Percentiles rank a stretch among this genome's conserved stretches.
Conservation (phyloP, 192 early-diverging fungal genomes). For the Rhizophagus sp. region DNA sequence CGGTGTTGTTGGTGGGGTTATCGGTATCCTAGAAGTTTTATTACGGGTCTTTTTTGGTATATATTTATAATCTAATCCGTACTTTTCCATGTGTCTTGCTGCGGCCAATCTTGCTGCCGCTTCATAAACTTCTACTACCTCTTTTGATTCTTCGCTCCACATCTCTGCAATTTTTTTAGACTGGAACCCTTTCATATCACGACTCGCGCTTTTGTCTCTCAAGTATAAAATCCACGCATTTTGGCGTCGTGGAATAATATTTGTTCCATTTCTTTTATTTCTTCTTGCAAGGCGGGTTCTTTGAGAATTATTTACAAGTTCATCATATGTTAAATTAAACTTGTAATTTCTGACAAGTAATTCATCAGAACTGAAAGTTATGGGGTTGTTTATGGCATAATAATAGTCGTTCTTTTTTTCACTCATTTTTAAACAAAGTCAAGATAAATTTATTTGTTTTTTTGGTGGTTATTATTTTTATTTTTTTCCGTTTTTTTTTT, state of each 20-base stretch:
- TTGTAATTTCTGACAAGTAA: too few relatives aligned
- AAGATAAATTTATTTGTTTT: too few relatives aligned
- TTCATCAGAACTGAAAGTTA: too few relatives aligned
- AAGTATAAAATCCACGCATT: not conserved
- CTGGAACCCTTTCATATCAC: accelerated
- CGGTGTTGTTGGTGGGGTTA: too few relatives aligned
- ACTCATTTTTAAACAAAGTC: too few relatives aligned
- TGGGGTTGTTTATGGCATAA: too few relatives aligned
- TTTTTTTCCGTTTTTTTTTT: too few relatives aligned
- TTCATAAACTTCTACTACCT: not conserved
- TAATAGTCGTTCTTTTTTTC: too few relatives aligned
- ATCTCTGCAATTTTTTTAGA: not conserved
- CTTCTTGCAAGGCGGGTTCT: too few relatives aligned
- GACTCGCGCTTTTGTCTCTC: not conserved
- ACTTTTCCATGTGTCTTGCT: not conserved
- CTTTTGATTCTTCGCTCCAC: not conserved
- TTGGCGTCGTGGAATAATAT: not conserved
- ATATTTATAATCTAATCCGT: not conserved
- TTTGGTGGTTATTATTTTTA: too few relatives aligned
- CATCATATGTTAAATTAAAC: too few relatives aligned
- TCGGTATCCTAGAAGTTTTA: not conserved
- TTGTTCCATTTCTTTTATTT: not conserved
- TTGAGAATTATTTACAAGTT: too few relatives aligned
- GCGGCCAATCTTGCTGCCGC: not conserved
- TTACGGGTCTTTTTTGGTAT: not conserved